These are phyloP conservation scores for Adiantum capillusveneris DNA, from an alignment of 75 land plant genomes.

Conservation along the genomic window DNA sequence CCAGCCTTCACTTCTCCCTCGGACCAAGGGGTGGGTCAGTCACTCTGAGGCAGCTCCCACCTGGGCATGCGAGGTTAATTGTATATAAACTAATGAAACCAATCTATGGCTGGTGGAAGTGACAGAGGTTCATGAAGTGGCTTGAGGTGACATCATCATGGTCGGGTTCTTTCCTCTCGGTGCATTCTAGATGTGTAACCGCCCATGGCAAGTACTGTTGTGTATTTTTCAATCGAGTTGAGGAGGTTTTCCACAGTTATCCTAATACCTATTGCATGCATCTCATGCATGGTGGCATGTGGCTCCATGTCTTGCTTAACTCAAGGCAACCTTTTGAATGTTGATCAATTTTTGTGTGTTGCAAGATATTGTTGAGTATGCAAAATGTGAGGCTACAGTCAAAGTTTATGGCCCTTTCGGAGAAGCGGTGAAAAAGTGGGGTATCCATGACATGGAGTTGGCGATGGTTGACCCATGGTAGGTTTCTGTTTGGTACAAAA, in stretches of 20 bases:
- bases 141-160: slow-evolving; percentile 93
- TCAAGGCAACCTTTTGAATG: too few species aligned
- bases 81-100: slow-evolving; percentile 93
- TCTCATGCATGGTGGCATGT: too few species aligned
- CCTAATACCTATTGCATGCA: too few species aligned
- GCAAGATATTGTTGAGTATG: slow-evolving; percentile 96
- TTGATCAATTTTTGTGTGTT: background rate
- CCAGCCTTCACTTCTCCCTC: slow-evolving; percentile 75
- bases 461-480: slow-evolving; percentile 99
- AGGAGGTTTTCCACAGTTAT: too few species aligned
- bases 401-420: slow-evolving; percentile 71
- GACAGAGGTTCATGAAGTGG: slow-evolving; percentile 81
- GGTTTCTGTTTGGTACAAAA: slow-evolving; percentile 2
- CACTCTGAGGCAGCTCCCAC: slow-evolving; percentile 79
- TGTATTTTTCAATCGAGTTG: background rate
- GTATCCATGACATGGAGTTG: slow-evolving; percentile 95
- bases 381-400: slow-evolving; percentile 93
- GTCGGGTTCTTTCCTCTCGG: slow-evolving; percentile 68
- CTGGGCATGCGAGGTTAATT: slow-evolving; percentile 74
- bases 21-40: slow-evolving; percentile 71
- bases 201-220: slow-evolving; percentile 65
- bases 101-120: slow-evolving; percentile 88
- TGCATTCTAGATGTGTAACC: slow-evolving; percentile 89
- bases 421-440: slow-evolving; percentile 96
- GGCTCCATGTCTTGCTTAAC: too few species aligned